Base-by-base conservation (phyloP, 345 rosid species). In the Alliaria petiolata region DNA sequence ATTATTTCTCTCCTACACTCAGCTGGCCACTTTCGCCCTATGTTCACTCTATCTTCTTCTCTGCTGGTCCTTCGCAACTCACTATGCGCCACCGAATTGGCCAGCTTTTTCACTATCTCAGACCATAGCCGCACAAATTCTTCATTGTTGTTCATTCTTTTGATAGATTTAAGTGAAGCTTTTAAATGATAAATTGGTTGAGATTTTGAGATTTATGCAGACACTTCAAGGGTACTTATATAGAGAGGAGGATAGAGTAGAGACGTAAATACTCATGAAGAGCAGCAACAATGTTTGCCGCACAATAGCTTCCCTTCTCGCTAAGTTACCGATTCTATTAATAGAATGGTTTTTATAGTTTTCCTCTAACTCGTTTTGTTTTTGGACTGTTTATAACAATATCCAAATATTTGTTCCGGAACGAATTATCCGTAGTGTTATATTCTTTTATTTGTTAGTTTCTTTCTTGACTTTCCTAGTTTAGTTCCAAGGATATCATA, bases 221-320 rank as follows among this genome's bases (percentile, higher is more conserved):
- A 19, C 16, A 33, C 19, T 47, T 46, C 14, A 3, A 63, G 30
- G 28, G 20, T 63, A 46, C 9, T 46, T 63, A 63, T 47, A 33
- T 8, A 8, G 12, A 34, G 43, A 46, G 25, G 4, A 45, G 20
- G 68, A 4, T 17, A 31, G 31, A 62, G 30, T 47, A 31, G 14
- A 19, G n/a, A 46, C 19, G 56, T 47, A 46, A 8, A 0, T 47
- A 33, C 44, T 14, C 44, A 20, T 17, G 54, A 7, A 15, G 67
- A 62, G 42, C 6, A 44, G 3, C 56, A 46, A 46, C 55, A 63
- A 63, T 49, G 39, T 44, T 62, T 62, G 56, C 68, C n/a, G n/a
- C n/a, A 31, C 43, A 63, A 45, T 45, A 16, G 31, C 2, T 11
- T 31, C 40, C 12, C 54, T 45, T 62, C 30, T 63, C 42, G 2